Evolutionary conservation across 176 grass and related monocot genomes (phyloP), one percentile per base, ranked within the genome.

Genomic region (Oryza meridionalis): DNA sequence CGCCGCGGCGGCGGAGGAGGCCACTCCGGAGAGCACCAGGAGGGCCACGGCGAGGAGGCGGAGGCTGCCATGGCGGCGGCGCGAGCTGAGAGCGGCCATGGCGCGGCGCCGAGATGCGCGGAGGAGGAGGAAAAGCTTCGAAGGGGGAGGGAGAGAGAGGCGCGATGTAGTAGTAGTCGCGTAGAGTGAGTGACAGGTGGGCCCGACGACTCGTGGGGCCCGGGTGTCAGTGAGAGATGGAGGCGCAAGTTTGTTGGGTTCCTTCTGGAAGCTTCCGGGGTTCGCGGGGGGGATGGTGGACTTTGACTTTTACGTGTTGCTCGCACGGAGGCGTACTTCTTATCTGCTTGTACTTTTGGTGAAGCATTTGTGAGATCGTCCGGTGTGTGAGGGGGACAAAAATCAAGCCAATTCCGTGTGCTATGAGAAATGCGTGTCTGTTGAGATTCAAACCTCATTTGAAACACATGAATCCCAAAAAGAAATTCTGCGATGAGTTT

Each of bases 21-120:
- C 86, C 8, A 43, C 72, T 0, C 21, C 16, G 24, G 49, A 65
- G 1, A 92, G 65, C n/a, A 59, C 77, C 27, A 88, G 13, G 63
- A 78, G 27, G 29, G 67, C 21, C 11, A 76, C 50, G 38, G 85
- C 40, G n/a, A 77, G 53, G 69, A 87, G 43, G 29, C 29, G 29
- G n/a, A 69, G 46, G 46, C 3, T 29, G 67, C 24, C 10, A 71
- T 47, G 44, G 86, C 29, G 15, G 69, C 84, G 42, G 42, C 42
- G 42, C 9, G 42, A 43, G 25, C 46, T 73, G 77, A 19, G 27
- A 49, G 46, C 46, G 72, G 75, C 79, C 88, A 86, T 90, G 75
- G 55, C 55, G 55, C 55, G 2, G 35, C 79, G n/a, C 69, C 62
- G 74, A 86, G 69, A 75, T 83, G 38, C 17, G 51, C 51, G 72